Base-by-base conservation (phyloP, 2,329 filamentous ascomycete genomes). In the Aureobasidium zeae region DNA sequence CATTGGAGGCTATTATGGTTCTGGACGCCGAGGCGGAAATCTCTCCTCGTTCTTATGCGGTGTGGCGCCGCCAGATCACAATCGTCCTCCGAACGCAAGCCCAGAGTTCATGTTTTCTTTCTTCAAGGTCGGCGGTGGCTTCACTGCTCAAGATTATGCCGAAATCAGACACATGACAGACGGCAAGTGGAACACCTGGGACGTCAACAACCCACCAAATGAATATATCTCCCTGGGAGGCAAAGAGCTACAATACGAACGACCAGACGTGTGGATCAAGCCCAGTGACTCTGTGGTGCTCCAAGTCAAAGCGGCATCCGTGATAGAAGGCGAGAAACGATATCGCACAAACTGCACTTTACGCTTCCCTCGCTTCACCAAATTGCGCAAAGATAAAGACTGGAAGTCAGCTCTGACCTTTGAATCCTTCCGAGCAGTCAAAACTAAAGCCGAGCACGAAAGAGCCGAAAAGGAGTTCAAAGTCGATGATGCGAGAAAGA, bases 101-200 rank as follows among this genome's bases (percentile, higher is more conserved):
- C 73, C 78, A 0, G 81, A 85, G 63, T 87, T 86, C 60, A 93
- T 80, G 57, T 84, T 80, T 55, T 94, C 87, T n/a, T 95, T 98
- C 66, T 94, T 88, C 72, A 95, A 91, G 62, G 91, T 98, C 12
- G 91, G 91, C n/a, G 91, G 91, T 42, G 91, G 91, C 0, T 88
- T 96, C 60, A 79, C 76, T 11, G 81, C 78, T 1, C 77, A 83
- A 41, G 91, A 98, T 56, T 96, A 94, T 59, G 79, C 82, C 0
- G 77, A 82, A 46, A 81, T 98, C 33, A 73, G 79, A 4, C 86
- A 94, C 55, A 73, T 79, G 17, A 96, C 89, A 0, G 84, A 94
- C 47, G 87, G 84, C 4, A 94, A 94, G 60, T 98, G 91, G 91
- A 72, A 74, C 10, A 76, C 84, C 22, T 98, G 87, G 86, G 81